Percentiles rank a stretch among this genome's conserved stretches.
phyloP scores from a whole-genome alignment of 2,329 filamentous ascomycete species.

The Pseudogymnoascus sp. region DNA sequence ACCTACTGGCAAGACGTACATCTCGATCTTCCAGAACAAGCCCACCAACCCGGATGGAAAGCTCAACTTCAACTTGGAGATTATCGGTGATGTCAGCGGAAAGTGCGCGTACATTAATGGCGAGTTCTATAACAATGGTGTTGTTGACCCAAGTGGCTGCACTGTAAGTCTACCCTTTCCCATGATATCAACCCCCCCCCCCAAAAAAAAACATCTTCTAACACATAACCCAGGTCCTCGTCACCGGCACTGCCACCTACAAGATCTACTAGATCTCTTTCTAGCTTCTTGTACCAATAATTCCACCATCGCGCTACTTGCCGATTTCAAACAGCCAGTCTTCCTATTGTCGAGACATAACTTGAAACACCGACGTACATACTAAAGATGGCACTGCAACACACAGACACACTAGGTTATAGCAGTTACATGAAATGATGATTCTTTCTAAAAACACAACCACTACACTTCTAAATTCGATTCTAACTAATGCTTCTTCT shows the following conservation, averaged over 20 bases:
- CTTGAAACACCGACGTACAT: neutral
- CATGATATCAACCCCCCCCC: neutral
- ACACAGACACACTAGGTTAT: neutral
- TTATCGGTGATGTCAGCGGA: conserved; percentile 46
- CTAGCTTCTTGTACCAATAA: neutral
- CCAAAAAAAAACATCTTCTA: neutral
- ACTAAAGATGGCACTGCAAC: neutral
- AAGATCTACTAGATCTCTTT: neutral
- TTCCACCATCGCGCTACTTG: neutral
- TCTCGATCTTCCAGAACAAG: conserved; percentile 72
- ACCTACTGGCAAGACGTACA: conserved; percentile 56
- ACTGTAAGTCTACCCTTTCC: conserved; percentile 24
- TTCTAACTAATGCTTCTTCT: neutral
- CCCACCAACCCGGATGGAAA: conserved; percentile 57
- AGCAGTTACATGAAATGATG: neutral
- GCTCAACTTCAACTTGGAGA: conserved; percentile 72
- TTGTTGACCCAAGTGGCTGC: conserved; percentile 24
- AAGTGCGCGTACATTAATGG: conserved; percentile 23
- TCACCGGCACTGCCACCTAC: conserved; percentile 2
- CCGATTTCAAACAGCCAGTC: neutral
- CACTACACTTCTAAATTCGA: neutral
- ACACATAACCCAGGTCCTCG: neutral
- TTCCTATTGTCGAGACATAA: neutral
- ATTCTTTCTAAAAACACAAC: neutral
- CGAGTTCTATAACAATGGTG: conserved; percentile 24